A percentile compares a stretch with the other conserved stretches of the same genome.
Conservation (phyloP, 345 rosid species). For the Bruguiera parviflora region DNA sequence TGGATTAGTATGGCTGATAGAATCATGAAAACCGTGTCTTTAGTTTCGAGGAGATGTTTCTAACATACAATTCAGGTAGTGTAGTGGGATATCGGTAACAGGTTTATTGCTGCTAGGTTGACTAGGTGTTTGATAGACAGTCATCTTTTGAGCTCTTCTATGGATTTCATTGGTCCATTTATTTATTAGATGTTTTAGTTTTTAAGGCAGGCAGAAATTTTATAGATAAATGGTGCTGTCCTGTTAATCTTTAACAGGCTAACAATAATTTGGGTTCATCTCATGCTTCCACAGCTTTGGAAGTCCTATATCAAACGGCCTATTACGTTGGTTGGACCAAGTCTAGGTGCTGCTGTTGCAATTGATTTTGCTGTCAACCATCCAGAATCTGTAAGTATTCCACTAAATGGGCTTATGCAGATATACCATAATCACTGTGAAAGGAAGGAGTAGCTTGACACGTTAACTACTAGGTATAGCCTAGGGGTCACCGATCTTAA, state of each 20-base stretch:
- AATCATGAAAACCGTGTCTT: no score
- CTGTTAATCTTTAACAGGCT: conserved; percentile 3
- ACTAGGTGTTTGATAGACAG: no score
- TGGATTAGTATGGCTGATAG: not conserved
- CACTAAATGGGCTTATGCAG: conserved; percentile 8
- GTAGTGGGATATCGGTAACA: no score
- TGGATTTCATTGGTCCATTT: no score
- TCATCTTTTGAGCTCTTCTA: no score
- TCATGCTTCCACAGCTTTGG: conserved; percentile 57
- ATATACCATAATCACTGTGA: conserved; percentile 2
- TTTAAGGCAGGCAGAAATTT: not conserved
- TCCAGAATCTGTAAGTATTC: conserved; percentile 74
- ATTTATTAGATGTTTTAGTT: no score
- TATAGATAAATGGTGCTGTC: not conserved
- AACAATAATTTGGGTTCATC: conserved; percentile 11
- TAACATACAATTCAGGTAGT: not conserved
- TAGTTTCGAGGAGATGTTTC: not conserved
- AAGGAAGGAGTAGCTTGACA: not conserved
- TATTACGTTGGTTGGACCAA: conserved; percentile 81
- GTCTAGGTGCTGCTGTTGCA: conserved; percentile 96
- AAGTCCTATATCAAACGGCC: conserved; percentile 73
- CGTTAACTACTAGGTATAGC: not conserved
- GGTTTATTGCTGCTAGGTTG: no score
- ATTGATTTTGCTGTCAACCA: conserved; percentile 72
- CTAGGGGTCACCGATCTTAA: no score